Conservation (phyloP, 805 yeast genomes). For the Cyberlindnera suaveolens region DNA sequence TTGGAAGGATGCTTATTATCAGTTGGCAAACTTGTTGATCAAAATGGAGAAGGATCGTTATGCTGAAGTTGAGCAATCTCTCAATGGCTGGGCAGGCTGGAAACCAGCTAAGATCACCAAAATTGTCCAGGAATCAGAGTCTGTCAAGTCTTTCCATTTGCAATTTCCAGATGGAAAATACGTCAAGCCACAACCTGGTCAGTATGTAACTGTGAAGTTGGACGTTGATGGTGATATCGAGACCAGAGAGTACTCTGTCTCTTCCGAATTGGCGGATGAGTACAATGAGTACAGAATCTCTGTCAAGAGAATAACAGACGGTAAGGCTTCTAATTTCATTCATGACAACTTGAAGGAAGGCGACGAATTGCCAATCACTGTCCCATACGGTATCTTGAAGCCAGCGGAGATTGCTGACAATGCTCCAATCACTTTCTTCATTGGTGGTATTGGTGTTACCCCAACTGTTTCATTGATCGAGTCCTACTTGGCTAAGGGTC, state of each 20-base stretch:
- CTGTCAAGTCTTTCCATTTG: slow-evolving; percentile 47
- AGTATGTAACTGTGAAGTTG: slow-evolving; percentile 32
- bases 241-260: slow-evolving; percentile 55
- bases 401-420: slow-evolving; percentile 10
- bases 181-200: slow-evolving; percentile 32
- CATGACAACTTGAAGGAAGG: slow-evolving; percentile 44
- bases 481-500: slow-evolving; percentile 15
- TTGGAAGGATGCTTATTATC: slow-evolving; percentile 61
- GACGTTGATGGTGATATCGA: slow-evolving; percentile 34
- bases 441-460: slow-evolving; percentile 67
- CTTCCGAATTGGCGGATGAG: slow-evolving; percentile 24
- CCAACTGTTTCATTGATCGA: slow-evolving; percentile 53
- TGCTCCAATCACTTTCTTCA: slow-evolving; percentile 35
- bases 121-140: slow-evolving; percentile 36
- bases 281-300: slow-evolving; percentile 48
- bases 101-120: slow-evolving; percentile 41
- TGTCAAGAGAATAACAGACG: slow-evolving; percentile 43
- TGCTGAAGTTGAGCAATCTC: slow-evolving; percentile 20
- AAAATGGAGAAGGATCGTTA: slow-evolving; percentile 46
- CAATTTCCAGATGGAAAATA: slow-evolving; percentile 36
- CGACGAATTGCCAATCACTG: slow-evolving; percentile 41
- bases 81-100: slow-evolving; percentile 55
- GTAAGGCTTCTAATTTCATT: slow-evolving; percentile 44
- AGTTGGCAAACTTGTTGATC: slow-evolving; percentile 56
- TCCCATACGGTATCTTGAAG: slow-evolving; percentile 53